These are phyloP conservation scores for Acanthamoeba culbertsoni DNA, from an alignment of 208 protist species.

Conservation along the genomic window DNA sequence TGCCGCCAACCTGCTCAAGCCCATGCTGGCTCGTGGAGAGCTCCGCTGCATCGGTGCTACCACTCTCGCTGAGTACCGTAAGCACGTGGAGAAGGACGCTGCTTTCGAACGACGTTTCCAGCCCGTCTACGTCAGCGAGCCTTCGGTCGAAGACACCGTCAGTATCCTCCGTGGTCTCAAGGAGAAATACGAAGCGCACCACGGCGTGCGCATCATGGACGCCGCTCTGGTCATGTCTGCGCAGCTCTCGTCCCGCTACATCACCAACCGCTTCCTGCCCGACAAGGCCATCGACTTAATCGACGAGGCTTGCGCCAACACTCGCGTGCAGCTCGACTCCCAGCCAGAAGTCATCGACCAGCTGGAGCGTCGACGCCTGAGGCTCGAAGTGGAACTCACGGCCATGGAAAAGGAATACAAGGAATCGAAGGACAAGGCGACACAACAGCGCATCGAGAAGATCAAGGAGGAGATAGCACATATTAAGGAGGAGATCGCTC, in stretches of 20 bases:
- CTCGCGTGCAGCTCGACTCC: constrained; percentile 93
- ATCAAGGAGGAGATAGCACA: constrained; percentile 62
- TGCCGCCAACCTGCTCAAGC: constrained; percentile 97
- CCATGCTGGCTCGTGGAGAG: constrained; percentile 95
- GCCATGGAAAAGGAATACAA: constrained; percentile 58
- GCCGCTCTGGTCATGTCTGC: constrained; percentile 85
- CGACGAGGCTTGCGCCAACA: constrained; percentile 94
- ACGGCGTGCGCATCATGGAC: constrained; percentile 89
- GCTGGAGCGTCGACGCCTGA: constrained; percentile 87
- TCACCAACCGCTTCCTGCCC: constrained; percentile 95
- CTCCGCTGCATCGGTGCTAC: constrained; percentile 93
- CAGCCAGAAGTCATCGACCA: constrained; percentile 96
- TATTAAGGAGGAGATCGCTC: constrained; percentile 76
- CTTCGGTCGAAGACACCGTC: constrained; percentile 95
- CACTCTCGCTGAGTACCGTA: constrained; percentile 96
- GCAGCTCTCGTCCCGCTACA: constrained; percentile 89
- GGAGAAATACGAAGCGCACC: constrained; percentile 83
- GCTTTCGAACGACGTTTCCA: constrained; percentile 98
- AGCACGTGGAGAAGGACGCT: constrained; percentile 97
- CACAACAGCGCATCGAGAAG: constrained; percentile 73
- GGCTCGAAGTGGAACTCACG: constrained; percentile 71
- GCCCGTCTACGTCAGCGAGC: constrained; percentile 95
- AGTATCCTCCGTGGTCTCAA: constrained; percentile 93
- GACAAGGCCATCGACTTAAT: constrained; percentile 99
- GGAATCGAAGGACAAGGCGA: constrained; percentile 86